A percentile compares a stretch with the other conserved stretches of the same genome.
These are phyloP conservation scores for Cyberlindnera samutprakarnensis DNA, from an alignment of 805 yeast species.

Conservation along the genomic window DNA sequence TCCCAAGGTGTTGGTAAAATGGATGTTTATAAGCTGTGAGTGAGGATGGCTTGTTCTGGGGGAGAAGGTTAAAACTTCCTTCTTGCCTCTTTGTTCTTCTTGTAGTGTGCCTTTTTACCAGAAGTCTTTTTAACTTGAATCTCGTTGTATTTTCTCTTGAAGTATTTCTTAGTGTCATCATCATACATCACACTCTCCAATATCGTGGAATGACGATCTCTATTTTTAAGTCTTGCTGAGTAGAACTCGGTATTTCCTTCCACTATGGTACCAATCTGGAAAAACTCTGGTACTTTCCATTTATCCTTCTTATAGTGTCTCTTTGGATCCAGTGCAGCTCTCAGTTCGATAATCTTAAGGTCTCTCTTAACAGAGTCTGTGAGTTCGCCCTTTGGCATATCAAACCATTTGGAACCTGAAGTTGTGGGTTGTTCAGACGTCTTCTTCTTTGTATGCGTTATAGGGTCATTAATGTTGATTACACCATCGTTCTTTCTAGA, in stretches of 20 bases:
- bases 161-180: slow-evolving; percentile 60
- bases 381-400: slow-evolving; percentile 67
- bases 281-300: slow-evolving; percentile 68
- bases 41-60: too few relatives aligned
- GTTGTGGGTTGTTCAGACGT: slow-evolving; percentile 9
- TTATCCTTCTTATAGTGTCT: slow-evolving; percentile 87
- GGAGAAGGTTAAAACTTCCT: slow-evolving; percentile 36
- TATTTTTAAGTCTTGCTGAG: slow-evolving; percentile 56
- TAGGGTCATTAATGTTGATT: slow-evolving; percentile 42
- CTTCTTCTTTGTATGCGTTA: slow-evolving; percentile 18
- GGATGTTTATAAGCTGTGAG: too few relatives aligned
- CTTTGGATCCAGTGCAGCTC: slow-evolving; percentile 91
- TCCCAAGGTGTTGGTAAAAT: too few relatives aligned
- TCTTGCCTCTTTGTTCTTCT: slow-evolving; percentile 55
- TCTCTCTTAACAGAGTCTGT: slow-evolving; percentile 73
- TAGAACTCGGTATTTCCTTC: slow-evolving; percentile 78
- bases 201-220: slow-evolving; percentile 68
- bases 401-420: slow-evolving; percentile 69
- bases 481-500: slow-evolving; percentile 18
- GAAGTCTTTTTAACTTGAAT: slow-evolving; percentile 56
- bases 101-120: slow-evolving; percentile 64
- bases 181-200: slow-evolving; percentile 80
- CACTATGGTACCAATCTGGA: slow-evolving; percentile 83
- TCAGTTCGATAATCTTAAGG: slow-evolving; percentile 67
- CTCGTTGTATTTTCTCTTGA: slow-evolving; percentile 76